Conservation (phyloP, 2,329 filamentous ascomycete species). For the Aquanectria penicillioides region DNA sequence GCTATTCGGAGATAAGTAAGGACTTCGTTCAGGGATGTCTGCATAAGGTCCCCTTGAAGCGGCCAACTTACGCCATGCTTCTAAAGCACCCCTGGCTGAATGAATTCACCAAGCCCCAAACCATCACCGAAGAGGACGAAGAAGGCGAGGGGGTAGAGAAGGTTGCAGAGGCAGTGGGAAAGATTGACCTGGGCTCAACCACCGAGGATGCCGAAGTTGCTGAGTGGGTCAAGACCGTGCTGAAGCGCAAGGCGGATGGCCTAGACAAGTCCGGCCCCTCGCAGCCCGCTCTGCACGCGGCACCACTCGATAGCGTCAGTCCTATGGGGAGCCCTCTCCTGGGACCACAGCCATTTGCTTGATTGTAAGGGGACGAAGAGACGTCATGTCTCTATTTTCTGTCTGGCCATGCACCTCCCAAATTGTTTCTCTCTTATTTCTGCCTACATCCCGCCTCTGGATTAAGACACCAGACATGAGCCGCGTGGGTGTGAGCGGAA, state of each 20-base stretch:
- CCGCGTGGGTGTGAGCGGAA: background rate
- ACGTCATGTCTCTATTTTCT: background rate
- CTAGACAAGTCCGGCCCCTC: conserved; percentile 56
- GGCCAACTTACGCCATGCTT: conserved; percentile 94
- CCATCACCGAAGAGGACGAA: conserved; percentile 76
- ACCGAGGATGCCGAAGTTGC: conserved; percentile 83
- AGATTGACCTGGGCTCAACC: conserved; percentile 52
- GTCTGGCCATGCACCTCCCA: background rate
- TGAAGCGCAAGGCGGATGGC: conserved; percentile 68
- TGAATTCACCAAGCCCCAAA: conserved; percentile 78
- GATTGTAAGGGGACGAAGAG: background rate
- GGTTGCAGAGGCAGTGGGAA: conserved; percentile 55
- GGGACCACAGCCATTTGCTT: conserved; percentile 12
- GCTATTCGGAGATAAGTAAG: conserved; percentile 81
- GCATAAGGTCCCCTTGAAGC: conserved; percentile 89
- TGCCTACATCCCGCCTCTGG: background rate
- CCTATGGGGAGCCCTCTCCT: conserved; percentile 55
- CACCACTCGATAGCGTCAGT: conserved; percentile 80
- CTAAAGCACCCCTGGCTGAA: conserved; percentile 90
- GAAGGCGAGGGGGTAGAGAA: conserved; percentile 63
- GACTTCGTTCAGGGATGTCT: conserved; percentile 91
- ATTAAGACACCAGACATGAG: background rate
- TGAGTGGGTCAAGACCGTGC: conserved; percentile 79
- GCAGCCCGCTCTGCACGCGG: conserved; percentile 88
- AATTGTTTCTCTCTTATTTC: background rate